phyloP scores from a whole-genome alignment of 768 basidiomycete genomes.

The Russula griseocarnosa region DNA sequence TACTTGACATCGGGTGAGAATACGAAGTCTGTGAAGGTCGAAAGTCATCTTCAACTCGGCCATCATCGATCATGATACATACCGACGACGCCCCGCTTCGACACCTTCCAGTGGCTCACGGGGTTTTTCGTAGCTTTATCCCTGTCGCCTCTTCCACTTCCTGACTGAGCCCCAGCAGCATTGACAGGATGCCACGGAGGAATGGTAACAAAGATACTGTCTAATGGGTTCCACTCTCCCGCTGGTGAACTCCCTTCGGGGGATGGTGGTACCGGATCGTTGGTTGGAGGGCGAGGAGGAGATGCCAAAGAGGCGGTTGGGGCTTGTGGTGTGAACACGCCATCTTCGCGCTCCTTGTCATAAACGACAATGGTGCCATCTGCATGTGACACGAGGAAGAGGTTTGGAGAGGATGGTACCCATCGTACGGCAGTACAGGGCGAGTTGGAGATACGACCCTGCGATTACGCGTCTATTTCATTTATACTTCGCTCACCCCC shows the following conservation, averaged over 20 bases:
- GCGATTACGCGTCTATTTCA: conserved; percentile 23
- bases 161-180: conserved; percentile 37
- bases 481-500: background rate
- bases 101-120: conserved; percentile 85
- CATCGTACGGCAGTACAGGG: conserved; percentile 87
- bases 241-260: conserved; percentile 34
- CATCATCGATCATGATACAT: conserved; percentile 29
- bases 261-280: conserved; percentile 30
- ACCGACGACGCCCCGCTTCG: conserved; percentile 70
- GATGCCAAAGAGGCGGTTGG: conserved; percentile 39
- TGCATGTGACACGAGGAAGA: conserved; percentile 84
- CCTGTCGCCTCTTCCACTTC: conserved; percentile 43
- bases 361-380: conserved; percentile 88
- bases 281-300: conserved; percentile 28
- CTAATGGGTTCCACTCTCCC: conserved; percentile 70
- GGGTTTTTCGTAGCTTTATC: conserved; percentile 78
- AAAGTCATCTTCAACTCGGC: conserved; percentile 5
- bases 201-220: conserved; percentile 73
- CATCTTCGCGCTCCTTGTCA: conserved; percentile 89
- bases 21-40: conserved; percentile 60
- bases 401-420: conserved; percentile 74
- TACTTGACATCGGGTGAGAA: conserved; percentile 93
- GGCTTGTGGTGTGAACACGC: conserved; percentile 60
- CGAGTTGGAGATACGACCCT: conserved; percentile 77
- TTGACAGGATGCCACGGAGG: conserved; percentile 82